Evolutionary conservation across 2,329 filamentous ascomycete species (phyloP).

Genomic region (Didymella glomerata): DNA sequence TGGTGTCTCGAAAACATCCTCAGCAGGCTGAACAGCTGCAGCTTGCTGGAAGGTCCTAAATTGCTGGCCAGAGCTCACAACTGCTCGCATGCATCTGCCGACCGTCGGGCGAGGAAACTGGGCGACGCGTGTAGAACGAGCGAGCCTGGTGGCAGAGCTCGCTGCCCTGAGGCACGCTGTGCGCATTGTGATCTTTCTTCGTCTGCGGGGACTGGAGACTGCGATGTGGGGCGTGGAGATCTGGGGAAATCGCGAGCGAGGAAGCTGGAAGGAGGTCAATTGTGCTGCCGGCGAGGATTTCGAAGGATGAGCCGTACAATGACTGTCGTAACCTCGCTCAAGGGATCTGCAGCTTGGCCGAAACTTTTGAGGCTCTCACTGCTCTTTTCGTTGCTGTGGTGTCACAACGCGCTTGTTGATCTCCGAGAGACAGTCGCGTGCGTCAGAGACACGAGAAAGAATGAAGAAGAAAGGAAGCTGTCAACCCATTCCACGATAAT

Average conservation of each 20-base stretch:
- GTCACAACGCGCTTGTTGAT: slow-evolving; percentile 1
- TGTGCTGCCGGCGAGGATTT: not conserved
- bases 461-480: slow-evolving; percentile 9
- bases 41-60: slow-evolving; percentile 38
- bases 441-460: slow-evolving; percentile 12
- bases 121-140: slow-evolving; percentile 31
- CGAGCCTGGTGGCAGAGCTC: slow-evolving; percentile 39
- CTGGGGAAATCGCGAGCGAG: slow-evolving; percentile 14
- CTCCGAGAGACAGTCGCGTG: slow-evolving; percentile 1
- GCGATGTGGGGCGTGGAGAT: slow-evolving; percentile 13
- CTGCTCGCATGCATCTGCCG: slow-evolving; percentile 27
- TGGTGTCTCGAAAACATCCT: slow-evolving; percentile 44
- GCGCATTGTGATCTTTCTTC: slow-evolving; percentile 36
- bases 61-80: slow-evolving; percentile 28
- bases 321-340: slow-evolving; percentile 3
- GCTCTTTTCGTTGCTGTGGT: slow-evolving; percentile 11
- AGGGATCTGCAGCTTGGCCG: slow-evolving; percentile 6
- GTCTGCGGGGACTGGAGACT: slow-evolving; percentile 12
- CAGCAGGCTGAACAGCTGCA: slow-evolving; percentile 29
- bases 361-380: slow-evolving; percentile 6
- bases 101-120: slow-evolving; percentile 35
- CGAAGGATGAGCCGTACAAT: slow-evolving; percentile 3
- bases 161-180: slow-evolving; percentile 45
- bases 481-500: slow-evolving; percentile 6
- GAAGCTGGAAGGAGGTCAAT: slow-evolving; percentile 14